A percentile compares a stretch with the other conserved stretches of the same genome.
Evolutionary conservation across 345 rosid genomes (phyloP).

Genomic region (Eucalyptus rudis): DNA sequence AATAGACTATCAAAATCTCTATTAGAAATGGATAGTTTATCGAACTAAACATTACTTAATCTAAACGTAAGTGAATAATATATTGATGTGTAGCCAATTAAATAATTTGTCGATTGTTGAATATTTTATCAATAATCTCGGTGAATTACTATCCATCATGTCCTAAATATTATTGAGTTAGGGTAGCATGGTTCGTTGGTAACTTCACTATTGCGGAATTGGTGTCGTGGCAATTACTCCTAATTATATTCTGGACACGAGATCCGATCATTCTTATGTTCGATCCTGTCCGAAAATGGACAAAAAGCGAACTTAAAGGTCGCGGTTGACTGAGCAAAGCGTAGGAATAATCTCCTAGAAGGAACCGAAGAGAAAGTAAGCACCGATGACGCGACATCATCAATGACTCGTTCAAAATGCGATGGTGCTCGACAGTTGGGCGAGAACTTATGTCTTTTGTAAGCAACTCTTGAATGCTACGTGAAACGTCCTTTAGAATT

Average conservation of each 20-base stretch:
- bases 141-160: not conserved
- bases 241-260: not conserved
- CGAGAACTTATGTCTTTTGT: not conserved
- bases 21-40: not conserved
- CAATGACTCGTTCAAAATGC: not conserved
- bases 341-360: not conserved
- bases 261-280: not conserved
- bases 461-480: not conserved
- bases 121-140: not conserved
- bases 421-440: not conserved
- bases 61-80: not conserved
- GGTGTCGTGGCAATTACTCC: not conserved
- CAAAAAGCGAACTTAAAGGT: not conserved
- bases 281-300: not conserved
- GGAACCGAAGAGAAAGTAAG: not conserved
- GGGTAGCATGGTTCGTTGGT: not conserved
- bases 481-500: not conserved
- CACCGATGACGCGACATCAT: not conserved
- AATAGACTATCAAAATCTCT: not conserved
- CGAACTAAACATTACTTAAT: not conserved
- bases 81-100: rapidly evolving
- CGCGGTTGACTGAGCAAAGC: not conserved
- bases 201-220: not conserved
- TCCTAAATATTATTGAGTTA: not conserved
- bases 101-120: not conserved